These are phyloP conservation scores for Massariosphaeria phaeospora DNA, from an alignment of 495 filamentous ascomycete genomes.

Conservation along the genomic window DNA sequence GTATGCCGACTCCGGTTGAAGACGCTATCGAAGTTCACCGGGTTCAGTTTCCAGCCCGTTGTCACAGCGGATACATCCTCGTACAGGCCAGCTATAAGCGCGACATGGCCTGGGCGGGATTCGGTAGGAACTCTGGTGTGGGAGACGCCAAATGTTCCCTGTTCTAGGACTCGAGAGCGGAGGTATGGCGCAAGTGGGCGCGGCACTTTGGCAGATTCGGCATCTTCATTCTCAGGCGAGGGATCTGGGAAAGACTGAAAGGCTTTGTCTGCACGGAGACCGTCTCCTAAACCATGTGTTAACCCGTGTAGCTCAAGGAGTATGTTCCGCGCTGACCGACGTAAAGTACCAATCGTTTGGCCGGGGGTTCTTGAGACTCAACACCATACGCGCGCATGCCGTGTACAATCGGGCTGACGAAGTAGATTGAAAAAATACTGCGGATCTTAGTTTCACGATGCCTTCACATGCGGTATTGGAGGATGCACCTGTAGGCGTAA, in stretches of 20 bases:
- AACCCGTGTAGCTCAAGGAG: neutral
- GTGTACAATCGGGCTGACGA: slow-evolving; percentile 93
- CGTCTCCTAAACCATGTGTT: slow-evolving; percentile 58
- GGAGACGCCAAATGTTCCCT: slow-evolving; percentile 98
- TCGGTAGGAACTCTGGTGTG: slow-evolving; percentile 98
- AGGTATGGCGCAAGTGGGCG: slow-evolving; percentile 88
- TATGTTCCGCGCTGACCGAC: slow-evolving; percentile 62
- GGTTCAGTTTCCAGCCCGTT: slow-evolving; percentile 98
- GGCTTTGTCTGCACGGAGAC: slow-evolving; percentile 94
- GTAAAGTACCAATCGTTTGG: slow-evolving; percentile 85
- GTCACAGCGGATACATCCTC: slow-evolving; percentile 97
- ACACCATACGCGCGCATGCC: slow-evolving; percentile 82
- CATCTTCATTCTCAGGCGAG: slow-evolving; percentile 57
- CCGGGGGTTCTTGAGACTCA: slow-evolving; percentile 69
- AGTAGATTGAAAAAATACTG: slow-evolving; percentile 96
- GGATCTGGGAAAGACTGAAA: slow-evolving; percentile 94
- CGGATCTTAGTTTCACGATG: neutral
- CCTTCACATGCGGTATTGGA: neutral
- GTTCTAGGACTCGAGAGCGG: slow-evolving; percentile 75
- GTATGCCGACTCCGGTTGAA: slow-evolving; percentile 96
- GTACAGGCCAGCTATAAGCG: slow-evolving; percentile 93
- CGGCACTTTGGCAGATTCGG: slow-evolving; percentile 48
- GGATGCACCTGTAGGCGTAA: slow-evolving; percentile 70
- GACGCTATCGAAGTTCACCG: slow-evolving; percentile 96
- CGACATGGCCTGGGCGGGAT: slow-evolving; percentile 94